Percentiles rank a stretch among this genome's conserved stretches.
These are phyloP conservation scores for Eucalyptus cloeziana DNA, from an alignment of 345 rosid species.

Conservation along the genomic window DNA sequence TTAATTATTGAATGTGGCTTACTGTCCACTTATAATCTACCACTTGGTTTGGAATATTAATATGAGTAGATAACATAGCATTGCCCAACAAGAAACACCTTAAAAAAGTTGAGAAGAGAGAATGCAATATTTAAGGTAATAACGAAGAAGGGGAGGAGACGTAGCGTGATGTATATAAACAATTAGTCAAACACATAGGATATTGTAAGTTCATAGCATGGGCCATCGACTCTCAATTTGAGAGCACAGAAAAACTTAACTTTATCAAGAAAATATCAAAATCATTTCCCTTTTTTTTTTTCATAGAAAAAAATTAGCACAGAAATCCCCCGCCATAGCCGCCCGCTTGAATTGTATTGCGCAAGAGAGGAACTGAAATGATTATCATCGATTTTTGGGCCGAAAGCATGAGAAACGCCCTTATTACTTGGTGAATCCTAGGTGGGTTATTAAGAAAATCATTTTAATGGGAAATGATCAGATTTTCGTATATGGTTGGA, in stretches of 20 bases:
- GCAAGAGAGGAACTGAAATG: neutral
- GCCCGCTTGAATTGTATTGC: neutral
- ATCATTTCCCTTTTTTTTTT: neutral
- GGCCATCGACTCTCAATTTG: neutral
- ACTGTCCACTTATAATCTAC: neutral
- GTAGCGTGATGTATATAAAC: neutral
- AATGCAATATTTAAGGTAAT: neutral
- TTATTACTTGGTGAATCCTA: neutral
- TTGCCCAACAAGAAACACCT: neutral
- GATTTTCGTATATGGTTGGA: neutral
- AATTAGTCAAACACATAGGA: neutral
- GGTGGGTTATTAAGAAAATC: neutral
- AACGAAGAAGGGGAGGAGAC: fast-evolving
- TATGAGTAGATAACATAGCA: neutral
- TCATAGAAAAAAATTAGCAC: neutral
- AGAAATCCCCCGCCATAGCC: too few relatives aligned
- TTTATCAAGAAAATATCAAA: neutral
- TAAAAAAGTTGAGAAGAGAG: fast-evolving
- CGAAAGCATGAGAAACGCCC: neutral
- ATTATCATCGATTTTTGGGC: neutral
- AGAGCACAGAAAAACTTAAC: neutral
- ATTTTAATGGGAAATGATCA: fast-evolving
- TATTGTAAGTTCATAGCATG: neutral
- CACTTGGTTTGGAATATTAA: neutral
- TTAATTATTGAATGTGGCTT: neutral